A percentile compares a stretch with the other conserved stretches of the same genome.
phyloP scores from a whole-genome alignment of 306 rosid genomes.

The Fagus sylvatica region DNA sequence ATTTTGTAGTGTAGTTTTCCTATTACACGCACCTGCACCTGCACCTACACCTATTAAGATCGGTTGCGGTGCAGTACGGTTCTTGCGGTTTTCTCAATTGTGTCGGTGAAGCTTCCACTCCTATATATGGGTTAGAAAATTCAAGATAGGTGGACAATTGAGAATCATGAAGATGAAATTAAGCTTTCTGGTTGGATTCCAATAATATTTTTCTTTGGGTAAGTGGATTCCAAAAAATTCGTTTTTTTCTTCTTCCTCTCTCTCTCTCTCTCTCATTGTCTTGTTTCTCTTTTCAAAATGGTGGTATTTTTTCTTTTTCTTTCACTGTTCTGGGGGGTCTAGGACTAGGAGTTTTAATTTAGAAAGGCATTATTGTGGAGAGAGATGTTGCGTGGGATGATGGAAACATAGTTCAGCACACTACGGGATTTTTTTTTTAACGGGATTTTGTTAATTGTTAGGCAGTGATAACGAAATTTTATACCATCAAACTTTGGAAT shows the following conservation, averaged over 20 bases:
- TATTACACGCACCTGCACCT: too few species aligned
- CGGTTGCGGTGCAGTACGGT: too few species aligned
- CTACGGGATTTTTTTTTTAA: not conserved
- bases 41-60: too few species aligned
- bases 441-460: too few species aligned
- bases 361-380: not conserved
- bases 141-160: not conserved
- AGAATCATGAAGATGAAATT: not conserved
- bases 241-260: not conserved
- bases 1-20: too few species aligned
- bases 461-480: too few species aligned
- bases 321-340: not conserved
- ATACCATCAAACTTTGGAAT: too few species aligned
- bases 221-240: conserved; percentile 3
- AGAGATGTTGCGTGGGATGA: not conserved
- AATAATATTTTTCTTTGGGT: not conserved
- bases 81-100: too few species aligned
- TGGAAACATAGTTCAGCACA: not conserved
- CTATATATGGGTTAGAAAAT: not conserved
- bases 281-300: too few species aligned
- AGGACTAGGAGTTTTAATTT: not conserved
- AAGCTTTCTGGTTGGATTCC: not conserved
- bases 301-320: not conserved
- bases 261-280: not conserved
- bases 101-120: too few species aligned